Evolutionary conservation across 345 rosid species (phyloP), one percentile per base, ranked within the genome.

Genomic region (Citrus hindsii): DNA sequence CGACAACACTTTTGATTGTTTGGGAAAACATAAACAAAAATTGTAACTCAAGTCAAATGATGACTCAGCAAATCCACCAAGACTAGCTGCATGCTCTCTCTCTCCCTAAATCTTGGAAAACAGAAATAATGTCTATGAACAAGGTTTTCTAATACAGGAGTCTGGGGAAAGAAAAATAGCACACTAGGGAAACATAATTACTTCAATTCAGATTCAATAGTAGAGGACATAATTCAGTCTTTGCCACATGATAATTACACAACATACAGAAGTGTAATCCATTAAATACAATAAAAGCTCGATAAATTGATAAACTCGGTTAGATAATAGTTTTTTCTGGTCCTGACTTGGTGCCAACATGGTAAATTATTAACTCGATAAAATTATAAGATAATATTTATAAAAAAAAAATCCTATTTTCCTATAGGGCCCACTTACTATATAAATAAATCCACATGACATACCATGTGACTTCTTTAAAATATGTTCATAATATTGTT

Each of bases 81-180:
- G 48, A 30, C 58, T 22, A 30, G 38, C 40, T 51, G 33, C 46
- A 59, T 73, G 10, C 5, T 21, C 40, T 19, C 9, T 18, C 40
- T 74, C 35, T 40, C 77, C 76, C 67, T 60, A 27, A 60, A 74
- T 60, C 38, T 19, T 38, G 51, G 9, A 61, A 37, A 62, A 74
- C 6, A 35, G 51, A 61, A 63, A 46, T 10, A 27, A 19, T 28
- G 14, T 30, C 66, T 25, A 27, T 7, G n/a, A 37, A 58, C 37
- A 2, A 59, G 51, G 67, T 21, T 3, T 33, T 73, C 33, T n/a
- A 18, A 8, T 7, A 35, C 6, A 73, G 16, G 67, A 6, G 32
- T 35, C 5, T 6, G 22, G 30, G 14, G 6, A 42, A 74, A 40
- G 48, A 14, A 28, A 75, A 74, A 40, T 42, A 74, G 33, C 14